Conservation (phyloP, 225 moss, liverwort and hornwort genomes). For the Climacium dendroides region DNA sequence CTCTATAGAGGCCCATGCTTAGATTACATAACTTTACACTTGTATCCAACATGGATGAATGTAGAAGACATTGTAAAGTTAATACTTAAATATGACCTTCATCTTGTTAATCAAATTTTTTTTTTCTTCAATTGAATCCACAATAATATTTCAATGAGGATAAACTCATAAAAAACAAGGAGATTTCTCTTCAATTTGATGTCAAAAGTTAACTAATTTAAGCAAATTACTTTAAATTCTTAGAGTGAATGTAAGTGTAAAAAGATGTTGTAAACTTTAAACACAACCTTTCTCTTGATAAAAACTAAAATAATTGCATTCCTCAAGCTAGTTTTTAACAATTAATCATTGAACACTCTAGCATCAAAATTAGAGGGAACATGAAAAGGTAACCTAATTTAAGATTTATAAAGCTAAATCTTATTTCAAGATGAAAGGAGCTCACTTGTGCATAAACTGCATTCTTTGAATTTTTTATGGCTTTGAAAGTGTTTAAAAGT, state of each 20-base stretch:
- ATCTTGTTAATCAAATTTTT: not conserved
- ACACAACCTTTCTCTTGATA: not conserved
- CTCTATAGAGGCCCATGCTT: not conserved
- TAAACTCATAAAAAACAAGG: fast-evolving
- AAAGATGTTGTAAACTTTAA: too few relatives aligned
- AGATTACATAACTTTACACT: not conserved
- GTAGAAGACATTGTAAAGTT: not conserved
- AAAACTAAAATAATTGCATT: not conserved
- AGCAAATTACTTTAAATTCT: not conserved
- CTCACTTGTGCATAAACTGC: not conserved
- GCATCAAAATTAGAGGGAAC: not conserved
- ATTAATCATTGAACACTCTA: not conserved
- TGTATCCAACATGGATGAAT: not conserved
- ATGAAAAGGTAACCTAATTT: not conserved
- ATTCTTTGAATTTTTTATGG: not conserved
- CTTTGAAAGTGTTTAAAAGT: not conserved
- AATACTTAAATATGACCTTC: not conserved
- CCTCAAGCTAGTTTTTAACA: too few relatives aligned
- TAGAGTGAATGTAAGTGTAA: not conserved
- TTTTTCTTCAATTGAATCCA: not conserved
- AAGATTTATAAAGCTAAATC: not conserved
- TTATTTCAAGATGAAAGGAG: not conserved
- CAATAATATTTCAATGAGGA: not conserved
- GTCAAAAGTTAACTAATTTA: not conserved
- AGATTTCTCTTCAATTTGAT: not conserved